A percentile compares a stretch with the other conserved stretches of the same genome.
Evolutionary conservation across 306 rosid species (phyloP).

Genomic region (Lathyrus oleraceus): DNA sequence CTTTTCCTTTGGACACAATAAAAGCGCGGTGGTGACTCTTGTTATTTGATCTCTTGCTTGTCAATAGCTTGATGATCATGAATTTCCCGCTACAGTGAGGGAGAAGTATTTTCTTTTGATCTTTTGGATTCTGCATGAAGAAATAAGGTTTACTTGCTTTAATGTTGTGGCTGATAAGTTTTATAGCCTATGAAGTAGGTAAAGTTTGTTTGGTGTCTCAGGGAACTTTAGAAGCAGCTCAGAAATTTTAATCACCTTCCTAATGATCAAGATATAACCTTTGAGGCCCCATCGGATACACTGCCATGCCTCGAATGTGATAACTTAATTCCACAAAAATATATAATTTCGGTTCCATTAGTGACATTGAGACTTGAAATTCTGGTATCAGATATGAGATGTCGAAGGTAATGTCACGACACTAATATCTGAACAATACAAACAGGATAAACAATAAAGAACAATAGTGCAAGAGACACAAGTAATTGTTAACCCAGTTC

Average conservation of each 20-base stretch:
- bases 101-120: slow-evolving; percentile 89
- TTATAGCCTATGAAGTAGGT: slow-evolving; percentile 68
- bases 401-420: no score
- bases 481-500: no score
- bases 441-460: no score
- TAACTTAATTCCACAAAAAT: slow-evolving; percentile 58
- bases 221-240: slow-evolving; percentile 73
- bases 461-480: no score
- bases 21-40: no score
- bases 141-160: slow-evolving; percentile 88
- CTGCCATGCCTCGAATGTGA: slow-evolving; percentile 77
- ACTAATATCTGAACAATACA: no score
- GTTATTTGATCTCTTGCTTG: no score
- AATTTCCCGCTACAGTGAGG: no score
- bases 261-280: slow-evolving; percentile 69
- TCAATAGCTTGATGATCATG: no score
- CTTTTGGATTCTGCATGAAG: slow-evolving; percentile 80
- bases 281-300: slow-evolving; percentile 59
- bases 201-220: slow-evolving; percentile 68
- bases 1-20: no score
- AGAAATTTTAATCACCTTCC: slow-evolving; percentile 68
- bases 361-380: slow-evolving; percentile 66
- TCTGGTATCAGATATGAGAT: no score
- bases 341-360: slow-evolving; percentile 63
- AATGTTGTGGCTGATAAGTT: slow-evolving; percentile 79